Percentiles rank a stretch among this genome's conserved stretches.
phyloP scores from a whole-genome alignment of 2,329 filamentous ascomycete genomes.

The Trichoderma sp. region DNA sequence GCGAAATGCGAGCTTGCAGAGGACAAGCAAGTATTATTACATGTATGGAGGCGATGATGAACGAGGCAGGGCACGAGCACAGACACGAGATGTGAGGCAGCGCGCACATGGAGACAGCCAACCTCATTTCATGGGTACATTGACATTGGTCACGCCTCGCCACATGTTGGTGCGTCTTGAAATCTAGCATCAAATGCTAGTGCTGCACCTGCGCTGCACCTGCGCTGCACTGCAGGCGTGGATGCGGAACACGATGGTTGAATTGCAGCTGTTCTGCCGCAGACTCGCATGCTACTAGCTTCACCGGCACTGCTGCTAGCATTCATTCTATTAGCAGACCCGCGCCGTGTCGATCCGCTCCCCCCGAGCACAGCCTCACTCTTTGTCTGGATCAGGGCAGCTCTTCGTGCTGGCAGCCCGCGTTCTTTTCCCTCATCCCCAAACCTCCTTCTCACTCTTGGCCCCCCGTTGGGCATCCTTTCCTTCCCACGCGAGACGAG shows the following conservation, averaged over 20 bases:
- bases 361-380: constrained; percentile 18
- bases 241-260: background rate
- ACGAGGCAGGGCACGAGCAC: background rate
- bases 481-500: background rate
- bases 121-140: background rate
- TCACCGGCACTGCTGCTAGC: background rate
- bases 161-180: background rate
- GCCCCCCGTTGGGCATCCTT: background rate
- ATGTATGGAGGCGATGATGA: background rate
- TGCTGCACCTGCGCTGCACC: too few species aligned
- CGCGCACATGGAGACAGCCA: background rate
- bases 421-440: background rate
- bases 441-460: background rate
- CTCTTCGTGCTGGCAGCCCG: background rate
- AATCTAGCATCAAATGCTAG: background rate
- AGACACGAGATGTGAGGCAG: background rate
- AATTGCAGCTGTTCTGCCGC: background rate
- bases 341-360: constrained; percentile 14
- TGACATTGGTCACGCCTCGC: background rate
- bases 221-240: background rate
- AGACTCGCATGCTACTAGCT: background rate
- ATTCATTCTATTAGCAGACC: background rate
- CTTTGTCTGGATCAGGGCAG: background rate
- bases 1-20: background rate
- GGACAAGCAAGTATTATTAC: background rate